Evolutionary conservation across 768 basidiomycete genomes (phyloP).

Genomic region (Naematelia aurantialba): DNA sequence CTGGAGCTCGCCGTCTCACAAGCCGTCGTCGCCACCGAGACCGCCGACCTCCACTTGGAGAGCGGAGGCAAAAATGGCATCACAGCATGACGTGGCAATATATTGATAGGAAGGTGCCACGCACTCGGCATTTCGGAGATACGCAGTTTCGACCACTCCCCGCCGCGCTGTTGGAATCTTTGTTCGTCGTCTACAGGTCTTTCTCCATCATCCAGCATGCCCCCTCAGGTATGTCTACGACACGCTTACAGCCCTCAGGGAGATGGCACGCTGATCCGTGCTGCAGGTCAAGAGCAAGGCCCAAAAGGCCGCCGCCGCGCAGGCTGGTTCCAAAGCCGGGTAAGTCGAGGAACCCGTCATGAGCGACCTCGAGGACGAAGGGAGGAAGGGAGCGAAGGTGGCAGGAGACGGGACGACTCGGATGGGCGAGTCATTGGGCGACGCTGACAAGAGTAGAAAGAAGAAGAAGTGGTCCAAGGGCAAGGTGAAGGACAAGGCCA

Average conservation of each 20-base stretch:
- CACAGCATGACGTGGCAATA: not conserved
- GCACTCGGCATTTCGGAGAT: not conserved
- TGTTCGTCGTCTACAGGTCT: not conserved
- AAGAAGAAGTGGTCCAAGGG: slow-evolving; percentile 99
- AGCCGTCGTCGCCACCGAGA: not conserved
- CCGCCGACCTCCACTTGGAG: not conserved
- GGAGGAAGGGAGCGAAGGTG: not conserved
- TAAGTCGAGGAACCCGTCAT: slow-evolving; percentile 26
- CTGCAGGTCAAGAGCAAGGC: slow-evolving; percentile 48
- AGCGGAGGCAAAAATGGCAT: not conserved
- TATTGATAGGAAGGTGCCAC: too few relatives aligned
- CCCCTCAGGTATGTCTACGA: not conserved
- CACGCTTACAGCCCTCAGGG: not conserved
- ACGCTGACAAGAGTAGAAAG: slow-evolving; percentile 55
- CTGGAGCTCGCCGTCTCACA: not conserved
- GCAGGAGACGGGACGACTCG: not conserved
- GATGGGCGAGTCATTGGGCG: slow-evolving; percentile 2
- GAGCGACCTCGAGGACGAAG: not conserved
- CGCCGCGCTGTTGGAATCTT: not conserved
- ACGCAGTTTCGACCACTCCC: not conserved
- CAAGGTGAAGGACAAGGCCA: slow-evolving; percentile 99
- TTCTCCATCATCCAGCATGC: slow-evolving; percentile 2
- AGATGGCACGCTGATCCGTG: not conserved
- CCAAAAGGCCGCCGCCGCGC: slow-evolving; percentile 50
- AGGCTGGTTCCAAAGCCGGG: slow-evolving; percentile 50